These are phyloP conservation scores for Salicornia ramosissima DNA, from an alignment of 148 eudicot genomes.

Conservation along the genomic window DNA sequence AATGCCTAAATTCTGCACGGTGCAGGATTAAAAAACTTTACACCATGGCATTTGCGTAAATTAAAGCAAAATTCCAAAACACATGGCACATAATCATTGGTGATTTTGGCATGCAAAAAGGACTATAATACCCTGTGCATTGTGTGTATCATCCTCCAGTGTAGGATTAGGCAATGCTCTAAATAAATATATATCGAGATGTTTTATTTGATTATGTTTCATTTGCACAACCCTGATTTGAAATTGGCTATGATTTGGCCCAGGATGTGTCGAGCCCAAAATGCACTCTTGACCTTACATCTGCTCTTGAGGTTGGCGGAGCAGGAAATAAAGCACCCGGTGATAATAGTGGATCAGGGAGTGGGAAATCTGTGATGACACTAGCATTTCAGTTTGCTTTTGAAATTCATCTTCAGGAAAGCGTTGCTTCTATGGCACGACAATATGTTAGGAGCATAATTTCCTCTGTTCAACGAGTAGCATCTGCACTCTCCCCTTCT, in stretches of 20 bases:
- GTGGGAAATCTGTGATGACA: conserved; percentile 71
- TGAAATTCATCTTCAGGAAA: conserved; percentile 70
- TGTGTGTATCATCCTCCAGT: too few species aligned
- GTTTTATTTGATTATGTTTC: background rate
- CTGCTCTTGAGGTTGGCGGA: conserved; percentile 76
- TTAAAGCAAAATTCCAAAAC: too few species aligned
- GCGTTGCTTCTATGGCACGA: conserved; percentile 69
- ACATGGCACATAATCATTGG: too few species aligned
- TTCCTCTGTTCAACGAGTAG: conserved; percentile 73
- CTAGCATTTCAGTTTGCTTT: conserved; percentile 83
- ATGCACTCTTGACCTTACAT: conserved; percentile 88
- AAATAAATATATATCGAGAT: too few species aligned
- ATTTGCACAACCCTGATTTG: background rate
- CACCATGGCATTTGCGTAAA: too few species aligned
- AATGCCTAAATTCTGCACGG: too few species aligned
- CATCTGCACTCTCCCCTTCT: conserved; percentile 68
- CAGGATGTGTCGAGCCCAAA: conserved; percentile 77
- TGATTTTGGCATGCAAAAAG: too few species aligned
- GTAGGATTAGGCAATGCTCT: too few species aligned
- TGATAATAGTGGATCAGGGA: conserved; percentile 30
- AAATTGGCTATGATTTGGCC: conserved; percentile 9
- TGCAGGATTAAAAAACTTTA: too few species aligned
- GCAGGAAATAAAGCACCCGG: conserved; percentile 42
- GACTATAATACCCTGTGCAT: too few species aligned
- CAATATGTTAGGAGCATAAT: conserved; percentile 69